Base-by-base conservation (phyloP, 208 protist species). In the Acanthamoeba royreba region DNA sequence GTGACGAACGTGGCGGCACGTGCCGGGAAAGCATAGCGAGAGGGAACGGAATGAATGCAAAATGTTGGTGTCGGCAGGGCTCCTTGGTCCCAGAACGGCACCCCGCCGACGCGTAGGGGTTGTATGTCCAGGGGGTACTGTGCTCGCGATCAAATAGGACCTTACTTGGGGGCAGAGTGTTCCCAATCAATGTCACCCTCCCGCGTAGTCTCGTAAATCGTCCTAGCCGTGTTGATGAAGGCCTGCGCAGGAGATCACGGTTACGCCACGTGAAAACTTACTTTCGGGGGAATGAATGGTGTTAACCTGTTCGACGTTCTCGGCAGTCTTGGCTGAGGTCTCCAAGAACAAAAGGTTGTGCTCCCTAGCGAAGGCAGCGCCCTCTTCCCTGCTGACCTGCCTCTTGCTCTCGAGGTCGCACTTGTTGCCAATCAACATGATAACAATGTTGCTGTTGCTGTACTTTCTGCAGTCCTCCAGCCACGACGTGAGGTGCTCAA, bases 381-480 rank as follows among this genome's bases (percentile, higher is more conserved):
- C 99, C 94, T 99, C 99, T 93, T 99, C 99, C 2, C 93, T 95
- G 15, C 96, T 97, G 47, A 98, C 98, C 85, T 99, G 98, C 11
- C 99, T 97, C 96, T 96, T 97, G 31, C 98, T 96, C 35, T 99
- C 98, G 2, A 99, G 93, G 93, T 99, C 99, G 89, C 98, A 98
- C 95, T 99, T 99, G 97, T 99, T 99, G 45, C 99, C 99, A 88
- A 99, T 99, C 1, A 99, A 97, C 98, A 99, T 99, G 93, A 99
- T 99, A 9, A 99, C 98, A 93, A 99, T 99, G 77, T 99, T 98
- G 11, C 96, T 98, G 95, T 98, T 99, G 11, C 98, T 97, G 94
- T 99, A 98, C 72, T 98, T 95, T 69, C 97, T 97, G 15, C 99
- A 55, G 96, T 99, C 99, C 86, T 99, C 98, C 15, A 99, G 96